These are phyloP conservation scores for Saccharomycopsis fodiens DNA, from an alignment of 805 yeast genomes.

Conservation along the genomic window DNA sequence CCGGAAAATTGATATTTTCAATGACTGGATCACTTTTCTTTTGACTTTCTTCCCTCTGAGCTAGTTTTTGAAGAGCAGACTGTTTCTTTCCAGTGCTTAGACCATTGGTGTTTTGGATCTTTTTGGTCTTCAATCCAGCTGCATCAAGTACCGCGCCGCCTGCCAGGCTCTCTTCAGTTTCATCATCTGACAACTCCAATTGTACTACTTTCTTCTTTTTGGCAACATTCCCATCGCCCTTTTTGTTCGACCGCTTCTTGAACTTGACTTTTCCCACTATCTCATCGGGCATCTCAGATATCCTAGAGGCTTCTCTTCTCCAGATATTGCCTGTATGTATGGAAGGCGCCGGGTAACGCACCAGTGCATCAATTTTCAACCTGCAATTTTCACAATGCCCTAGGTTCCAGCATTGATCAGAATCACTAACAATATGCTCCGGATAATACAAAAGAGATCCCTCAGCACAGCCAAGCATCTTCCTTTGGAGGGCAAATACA, in stretches of 20 bases:
- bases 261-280: not conserved
- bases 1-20: not conserved
- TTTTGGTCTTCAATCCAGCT: too few species aligned
- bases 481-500: slow-evolving; percentile 11
- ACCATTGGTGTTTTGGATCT: too few species aligned
- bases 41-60: slow-evolving; percentile 2
- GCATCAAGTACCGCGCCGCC: too few species aligned
- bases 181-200: slow-evolving; percentile 12
- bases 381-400: too few species aligned
- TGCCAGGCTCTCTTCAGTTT: too few species aligned
- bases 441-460: slow-evolving; percentile 3
- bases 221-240: not conserved
- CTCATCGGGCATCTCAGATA: not conserved
- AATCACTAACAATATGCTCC: too few species aligned
- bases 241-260: not conserved
- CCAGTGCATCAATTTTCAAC: not conserved
- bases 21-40: not conserved
- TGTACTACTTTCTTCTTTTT: slow-evolving; percentile 13
- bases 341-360: not conserved
- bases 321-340: slow-evolving; percentile 1
- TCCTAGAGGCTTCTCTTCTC: not conserved
- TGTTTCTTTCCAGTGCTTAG: too few species aligned
- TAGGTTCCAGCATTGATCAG: too few species aligned
- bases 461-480: slow-evolving; percentile 1
- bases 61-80: slow-evolving; percentile 1